These are phyloP conservation scores for Tulasnella sp. DNA, from an alignment of 768 basidiomycete species.

Conservation along the genomic window DNA sequence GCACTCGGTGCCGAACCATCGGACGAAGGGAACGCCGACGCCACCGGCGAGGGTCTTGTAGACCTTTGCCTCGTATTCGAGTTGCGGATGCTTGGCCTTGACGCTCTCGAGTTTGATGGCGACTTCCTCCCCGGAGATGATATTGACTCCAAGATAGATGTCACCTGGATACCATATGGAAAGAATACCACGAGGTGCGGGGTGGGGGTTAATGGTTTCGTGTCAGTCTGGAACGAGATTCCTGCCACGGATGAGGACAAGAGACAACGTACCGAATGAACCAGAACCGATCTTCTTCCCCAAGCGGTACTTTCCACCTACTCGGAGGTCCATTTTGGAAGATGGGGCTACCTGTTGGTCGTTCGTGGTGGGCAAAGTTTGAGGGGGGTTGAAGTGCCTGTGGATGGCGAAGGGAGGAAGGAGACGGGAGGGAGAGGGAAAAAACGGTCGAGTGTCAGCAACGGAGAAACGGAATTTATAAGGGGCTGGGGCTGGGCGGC, in stretches of 20 bases:
- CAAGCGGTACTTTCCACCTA: constrained; percentile 92
- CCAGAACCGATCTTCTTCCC: constrained; percentile 99
- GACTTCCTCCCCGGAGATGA: constrained; percentile 98
- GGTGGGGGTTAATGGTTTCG: too few relatives aligned
- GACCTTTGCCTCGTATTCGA: constrained; percentile 80
- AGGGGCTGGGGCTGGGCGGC: neutral
- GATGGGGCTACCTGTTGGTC: constrained; percentile 38
- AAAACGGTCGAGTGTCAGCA: neutral
- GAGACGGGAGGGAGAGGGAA: neutral
- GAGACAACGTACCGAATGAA: constrained; percentile 68
- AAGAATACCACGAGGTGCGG: neutral
- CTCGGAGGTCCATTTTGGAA: constrained; percentile 72
- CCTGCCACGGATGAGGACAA: neutral
- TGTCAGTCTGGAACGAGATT: neutral
- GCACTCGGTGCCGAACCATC: constrained; percentile 69
- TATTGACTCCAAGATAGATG: constrained; percentile 99
- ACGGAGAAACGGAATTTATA: neutral
- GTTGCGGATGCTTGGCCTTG: constrained; percentile 99
- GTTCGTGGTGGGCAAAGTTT: constrained; percentile 41
- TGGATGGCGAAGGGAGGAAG: neutral
- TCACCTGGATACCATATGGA: constrained; percentile 47
- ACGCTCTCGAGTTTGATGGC: constrained; percentile 99
- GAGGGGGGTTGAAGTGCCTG: constrained; percentile 9
- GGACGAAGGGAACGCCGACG: constrained; percentile 95
- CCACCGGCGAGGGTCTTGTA: constrained; percentile 97